A percentile compares a stretch with the other conserved stretches of the same genome.
phyloP scores from a whole-genome alignment of 441 rosid genomes.

The Melastoma candidum region DNA sequence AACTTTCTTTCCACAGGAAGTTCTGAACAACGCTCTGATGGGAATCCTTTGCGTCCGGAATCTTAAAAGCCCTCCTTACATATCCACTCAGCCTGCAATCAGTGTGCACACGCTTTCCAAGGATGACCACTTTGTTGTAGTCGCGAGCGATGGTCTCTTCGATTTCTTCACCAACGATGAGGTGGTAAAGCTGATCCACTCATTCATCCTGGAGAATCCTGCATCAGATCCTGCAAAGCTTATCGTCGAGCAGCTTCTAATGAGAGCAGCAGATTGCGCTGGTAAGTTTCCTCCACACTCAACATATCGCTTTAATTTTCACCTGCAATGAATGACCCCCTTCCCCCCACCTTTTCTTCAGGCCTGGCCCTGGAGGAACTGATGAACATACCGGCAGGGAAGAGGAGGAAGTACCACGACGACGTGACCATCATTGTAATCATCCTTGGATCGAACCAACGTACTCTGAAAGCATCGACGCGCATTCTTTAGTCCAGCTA shows the following conservation, averaged over 20 bases:
- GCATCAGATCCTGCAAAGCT: conserved; percentile 88
- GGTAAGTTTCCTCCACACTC: conserved; percentile 29
- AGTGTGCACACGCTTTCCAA: conserved; percentile 55
- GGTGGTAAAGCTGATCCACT: conserved; percentile 51
- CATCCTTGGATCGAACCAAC: conserved; percentile 68
- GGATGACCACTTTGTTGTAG: conserved; percentile 72
- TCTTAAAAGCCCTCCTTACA: conserved; percentile 77
- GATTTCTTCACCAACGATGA: conserved; percentile 89
- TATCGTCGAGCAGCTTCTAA: conserved; percentile 66
- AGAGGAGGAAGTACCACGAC: conserved; percentile 92
- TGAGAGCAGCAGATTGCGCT: conserved; percentile 75
- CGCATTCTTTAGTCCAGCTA: conserved; percentile 9
- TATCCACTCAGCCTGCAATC: conserved; percentile 69
- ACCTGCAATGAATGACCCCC: not conserved
- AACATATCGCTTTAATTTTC: not conserved
- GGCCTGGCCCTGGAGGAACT: conserved; percentile 81
- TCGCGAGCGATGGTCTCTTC: conserved; percentile 87
- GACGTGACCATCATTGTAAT: conserved; percentile 87
- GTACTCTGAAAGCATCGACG: conserved; percentile 87
- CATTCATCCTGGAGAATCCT: conserved; percentile 43
- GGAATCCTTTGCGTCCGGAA: conserved; percentile 81
- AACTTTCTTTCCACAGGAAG: conserved; percentile 36
- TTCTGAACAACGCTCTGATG: conserved; percentile 79
- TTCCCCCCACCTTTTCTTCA: conserved; percentile 12
- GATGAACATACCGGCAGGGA: conserved; percentile 81